Base-by-base conservation (phyloP, 163 green algal species). In the Trebouxia gelatinosa region DNA sequence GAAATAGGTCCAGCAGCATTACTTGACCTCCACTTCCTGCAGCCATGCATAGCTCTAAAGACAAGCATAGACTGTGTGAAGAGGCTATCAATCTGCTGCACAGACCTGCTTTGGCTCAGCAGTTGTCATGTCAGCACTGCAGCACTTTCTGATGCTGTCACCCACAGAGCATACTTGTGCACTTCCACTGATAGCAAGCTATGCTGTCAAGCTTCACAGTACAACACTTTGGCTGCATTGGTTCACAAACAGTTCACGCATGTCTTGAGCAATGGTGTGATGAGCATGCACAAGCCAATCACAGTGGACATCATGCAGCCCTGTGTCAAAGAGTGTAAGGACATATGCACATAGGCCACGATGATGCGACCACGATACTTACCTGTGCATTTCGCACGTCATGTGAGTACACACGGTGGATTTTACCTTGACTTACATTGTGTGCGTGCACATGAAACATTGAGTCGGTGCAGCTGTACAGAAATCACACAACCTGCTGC, bases 1-100 rank as follows among this genome's bases (percentile, higher is more conserved):
- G 68, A 38, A 76, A 76, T 3, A 76, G 43, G 40, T 76, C 68
- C 68, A 76, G 28, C 29, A 76, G 43, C 16, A n/a, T 17, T 21
- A 76, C 39, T 28, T 59, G n/a, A 6, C 29, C 43, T 5, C 40
- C 48, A 19, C 62, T 76, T 9, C 34, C 68, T 61, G 40, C 68
- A 46, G 39, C 21, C 6, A 66, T 21, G 0, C 57, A 66, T 13
- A 54, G 13, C 43, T 23, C 43, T 54, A 54, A 13, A 23, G 43
- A 23, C 43, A 54, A 23, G 43, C 43, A 23, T 13, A 54, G 43
- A 23, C 43, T 54, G 43, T 13, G 9, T 54, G 43, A 54, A 54
- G 13, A 54, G 43, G 11, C 13, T 54, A 13, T 54, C 43, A 54
- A 13, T 54, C 9, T 54, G 13, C 13, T 54, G 43, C 43, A 54